Evolutionary conservation across 306 rosid genomes (phyloP).

Genomic region (Cucurbita ficifolia): DNA sequence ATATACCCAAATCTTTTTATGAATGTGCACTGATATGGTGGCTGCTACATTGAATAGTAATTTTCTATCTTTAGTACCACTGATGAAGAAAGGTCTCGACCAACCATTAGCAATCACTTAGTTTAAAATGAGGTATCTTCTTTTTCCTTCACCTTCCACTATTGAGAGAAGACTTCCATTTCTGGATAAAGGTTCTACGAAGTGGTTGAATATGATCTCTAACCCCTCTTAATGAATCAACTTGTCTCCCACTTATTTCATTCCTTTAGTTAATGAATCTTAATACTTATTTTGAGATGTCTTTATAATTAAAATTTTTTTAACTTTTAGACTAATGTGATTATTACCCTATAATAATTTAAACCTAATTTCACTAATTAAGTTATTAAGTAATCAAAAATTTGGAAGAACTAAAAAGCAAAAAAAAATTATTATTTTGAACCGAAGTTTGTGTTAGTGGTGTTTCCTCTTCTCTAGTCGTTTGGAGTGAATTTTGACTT

Average conservation of each 20-base stretch:
- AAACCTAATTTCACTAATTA: too few relatives aligned
- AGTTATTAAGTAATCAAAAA: too few relatives aligned
- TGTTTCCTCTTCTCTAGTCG: too few relatives aligned
- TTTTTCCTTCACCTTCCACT: not conserved
- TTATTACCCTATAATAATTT: not conserved
- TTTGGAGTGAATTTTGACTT: too few relatives aligned
- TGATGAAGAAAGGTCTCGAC: not conserved
- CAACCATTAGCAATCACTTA: not conserved
- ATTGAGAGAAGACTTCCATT: not conserved
- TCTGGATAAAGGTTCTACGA: not conserved
- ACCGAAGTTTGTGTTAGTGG: too few relatives aligned
- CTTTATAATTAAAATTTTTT: not conserved
- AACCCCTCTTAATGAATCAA: not conserved
- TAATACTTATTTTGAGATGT: not conserved
- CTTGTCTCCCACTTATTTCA: not conserved
- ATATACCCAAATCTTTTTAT: too few relatives aligned
- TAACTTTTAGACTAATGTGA: not conserved
- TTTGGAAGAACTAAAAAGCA: too few relatives aligned
- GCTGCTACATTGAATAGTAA: too few relatives aligned
- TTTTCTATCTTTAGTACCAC: not conserved
- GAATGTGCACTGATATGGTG: too few relatives aligned
- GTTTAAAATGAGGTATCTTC: not conserved
- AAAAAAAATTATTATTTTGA: too few relatives aligned
- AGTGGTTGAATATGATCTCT: not conserved
- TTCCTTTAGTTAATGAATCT: not conserved